Evolutionary conservation across 1,284 basidiomycete genomes (phyloP), one percentile per base, ranked within the genome.

Genomic region (Tetrapyrgos nigripes): DNA sequence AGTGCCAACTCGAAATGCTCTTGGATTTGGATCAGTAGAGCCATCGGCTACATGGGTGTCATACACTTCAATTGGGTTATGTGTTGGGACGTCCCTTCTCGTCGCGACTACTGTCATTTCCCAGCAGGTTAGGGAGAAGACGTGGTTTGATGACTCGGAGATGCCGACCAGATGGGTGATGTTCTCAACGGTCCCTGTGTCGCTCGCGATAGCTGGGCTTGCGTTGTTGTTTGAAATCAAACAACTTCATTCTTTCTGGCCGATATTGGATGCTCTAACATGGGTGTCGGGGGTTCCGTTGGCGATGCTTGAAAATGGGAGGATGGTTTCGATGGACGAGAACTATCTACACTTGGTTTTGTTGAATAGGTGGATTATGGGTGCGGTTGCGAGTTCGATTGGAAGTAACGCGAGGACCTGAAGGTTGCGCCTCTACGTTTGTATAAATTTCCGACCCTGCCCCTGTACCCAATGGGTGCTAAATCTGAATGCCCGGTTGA

Each of bases 321-420:
- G 65, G 55, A 60, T 66, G 47, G 54, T 68, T 27, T 57, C 65
- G n/a, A 60, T 44, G 45, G 69, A 70, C 53, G 59, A 64, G 26
- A 68, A 68, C 58, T 60, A 59, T n/a, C 23, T 67, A 19, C 69
- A 71, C 55, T 54, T 71, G 19, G 52, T 66, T 17, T 53, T 71
- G 24, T 37, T 70, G 21, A 68, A 67, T 57, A 58, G 68, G n/a
- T 70, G 69, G 69, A 60, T 70, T 37, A 70, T 71, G 65, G 68
- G 67, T 35, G 69, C 68, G 10, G 66, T 71, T 11, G 67, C 68
- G 10, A 71, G 69, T 58, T 50, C 68, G 1, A 47, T 70, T 29
- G 69, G 69, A 14, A 71, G 69, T 48, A 50, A 46, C 28, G 23
- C 50, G 21, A n/a, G 14, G 23, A 35, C 4, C 19, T 23, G 21